These are phyloP conservation scores for Diversispora epigaea DNA, from an alignment of 192 early-diverging fungal species.

Conservation along the genomic window DNA sequence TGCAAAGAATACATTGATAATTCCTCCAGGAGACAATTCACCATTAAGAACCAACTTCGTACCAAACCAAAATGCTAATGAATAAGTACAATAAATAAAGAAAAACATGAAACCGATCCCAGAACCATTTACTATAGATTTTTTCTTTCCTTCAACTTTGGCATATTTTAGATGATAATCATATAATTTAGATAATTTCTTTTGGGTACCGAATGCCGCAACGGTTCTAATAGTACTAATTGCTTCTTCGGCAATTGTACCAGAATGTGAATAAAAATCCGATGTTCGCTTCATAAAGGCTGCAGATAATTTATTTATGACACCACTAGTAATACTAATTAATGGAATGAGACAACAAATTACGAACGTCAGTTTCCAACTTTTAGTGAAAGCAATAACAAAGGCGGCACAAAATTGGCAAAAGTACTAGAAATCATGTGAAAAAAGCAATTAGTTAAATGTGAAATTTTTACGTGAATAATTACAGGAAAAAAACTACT, in stretches of 20 bases:
- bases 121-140: constrained; percentile 44
- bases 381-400: constrained; percentile 56
- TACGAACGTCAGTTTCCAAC: constrained; percentile 63
- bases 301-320: constrained; percentile 57
- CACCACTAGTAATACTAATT: constrained; percentile 59
- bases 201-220: constrained; percentile 66
- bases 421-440: constrained; percentile 9
- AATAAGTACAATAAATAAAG: constrained; percentile 55
- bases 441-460: not conserved
- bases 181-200: constrained; percentile 49
- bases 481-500: not conserved
- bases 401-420: constrained; percentile 67
- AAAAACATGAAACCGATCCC: constrained; percentile 49
- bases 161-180: constrained; percentile 40
- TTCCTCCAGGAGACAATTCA: constrained; percentile 60
- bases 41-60: constrained; percentile 59
- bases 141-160: constrained; percentile 45
- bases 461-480: not conserved
- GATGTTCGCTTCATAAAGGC: constrained; percentile 51
- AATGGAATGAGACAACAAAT: constrained; percentile 69
- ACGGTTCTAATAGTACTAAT: constrained; percentile 86
- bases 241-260: constrained; percentile 77
- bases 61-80: constrained; percentile 60
- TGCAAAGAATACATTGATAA: constrained; percentile 72
- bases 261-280: constrained; percentile 65